Evolutionary conservation across 2,329 filamentous ascomycete species (phyloP).

Genomic region (Claviceps purpurea): DNA sequence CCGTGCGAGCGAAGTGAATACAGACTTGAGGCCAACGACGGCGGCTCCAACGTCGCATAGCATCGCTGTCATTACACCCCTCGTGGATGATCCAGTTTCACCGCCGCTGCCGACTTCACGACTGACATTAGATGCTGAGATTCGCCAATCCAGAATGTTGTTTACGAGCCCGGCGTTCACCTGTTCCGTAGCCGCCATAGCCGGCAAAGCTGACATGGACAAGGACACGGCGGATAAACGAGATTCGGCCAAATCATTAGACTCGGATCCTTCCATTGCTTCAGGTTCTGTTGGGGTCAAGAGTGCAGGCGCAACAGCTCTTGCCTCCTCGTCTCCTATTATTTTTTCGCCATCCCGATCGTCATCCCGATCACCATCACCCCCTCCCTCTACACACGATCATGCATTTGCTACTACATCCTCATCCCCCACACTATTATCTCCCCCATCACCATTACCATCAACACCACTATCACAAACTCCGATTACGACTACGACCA

Average conservation of each 20-base stretch:
- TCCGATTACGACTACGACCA: background rate
- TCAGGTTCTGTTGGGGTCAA: constrained; percentile 11
- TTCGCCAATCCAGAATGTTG: constrained; percentile 26
- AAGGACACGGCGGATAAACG: constrained; percentile 25
- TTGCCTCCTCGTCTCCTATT: background rate
- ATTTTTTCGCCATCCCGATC: constrained; percentile 7
- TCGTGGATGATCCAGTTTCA: constrained; percentile 9
- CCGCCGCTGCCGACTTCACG: constrained; percentile 10
- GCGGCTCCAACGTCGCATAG: background rate
- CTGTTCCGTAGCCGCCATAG: constrained; percentile 25
- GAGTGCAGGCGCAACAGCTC: constrained; percentile 1
- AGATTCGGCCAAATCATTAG: constrained; percentile 38
- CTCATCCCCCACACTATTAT: background rate
- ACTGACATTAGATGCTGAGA: constrained; percentile 24
- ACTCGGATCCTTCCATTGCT: constrained; percentile 19
- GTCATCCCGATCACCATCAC: constrained; percentile 3
- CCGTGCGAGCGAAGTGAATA: constrained; percentile 1
- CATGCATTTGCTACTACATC: background rate
- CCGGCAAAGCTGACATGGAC: constrained; percentile 16
- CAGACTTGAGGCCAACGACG: constrained; percentile 4
- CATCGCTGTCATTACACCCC: constrained; percentile 3
- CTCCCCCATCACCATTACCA: constrained; percentile 6
- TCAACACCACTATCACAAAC: constrained; percentile 6
- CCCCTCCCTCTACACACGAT: background rate
- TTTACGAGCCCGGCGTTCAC: constrained; percentile 26